phyloP scores from a whole-genome alignment of 306 rosid genomes.

The Coriaria nepalensis region DNA sequence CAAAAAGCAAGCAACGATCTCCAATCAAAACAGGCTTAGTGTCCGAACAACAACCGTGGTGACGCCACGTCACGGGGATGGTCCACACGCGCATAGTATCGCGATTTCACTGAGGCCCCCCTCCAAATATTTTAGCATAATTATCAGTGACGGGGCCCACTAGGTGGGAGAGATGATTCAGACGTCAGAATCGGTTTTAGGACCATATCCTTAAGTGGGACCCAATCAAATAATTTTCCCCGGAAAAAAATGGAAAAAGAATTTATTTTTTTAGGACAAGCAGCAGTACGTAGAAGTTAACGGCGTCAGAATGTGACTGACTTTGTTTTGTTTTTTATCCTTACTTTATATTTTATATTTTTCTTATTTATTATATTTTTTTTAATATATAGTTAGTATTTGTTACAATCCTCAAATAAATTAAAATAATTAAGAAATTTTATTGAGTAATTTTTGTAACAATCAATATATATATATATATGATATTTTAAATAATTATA shows the following conservation, averaged over 20 bases:
- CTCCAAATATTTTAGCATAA: no score
- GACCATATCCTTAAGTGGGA: slow-evolving; percentile 32
- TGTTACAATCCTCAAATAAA: no score
- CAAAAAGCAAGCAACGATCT: not conserved
- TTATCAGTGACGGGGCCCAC: slow-evolving; percentile 9
- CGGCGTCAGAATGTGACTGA: not conserved
- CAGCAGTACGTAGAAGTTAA: not conserved
- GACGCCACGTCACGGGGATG: not conserved
- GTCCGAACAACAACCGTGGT: not conserved
- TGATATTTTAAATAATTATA: no score
- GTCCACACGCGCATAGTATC: fast-evolving
- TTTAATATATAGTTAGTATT: no score
- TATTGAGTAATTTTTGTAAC: no score
- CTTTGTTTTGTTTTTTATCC: no score
- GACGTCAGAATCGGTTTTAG: slow-evolving; percentile 44
- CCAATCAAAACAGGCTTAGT: slow-evolving; percentile 2
- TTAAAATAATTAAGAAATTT: no score
- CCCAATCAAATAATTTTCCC: slow-evolving; percentile 7
- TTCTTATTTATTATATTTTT: no score
- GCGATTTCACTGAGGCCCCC: no score
- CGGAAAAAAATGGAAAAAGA: not conserved
- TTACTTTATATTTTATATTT: no score
- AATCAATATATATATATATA: no score
- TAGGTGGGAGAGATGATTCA: slow-evolving; percentile 23
- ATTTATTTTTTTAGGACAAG: not conserved